Conservation (phyloP, 805 yeast species). For the Yarrowia yakushimensis region DNA sequence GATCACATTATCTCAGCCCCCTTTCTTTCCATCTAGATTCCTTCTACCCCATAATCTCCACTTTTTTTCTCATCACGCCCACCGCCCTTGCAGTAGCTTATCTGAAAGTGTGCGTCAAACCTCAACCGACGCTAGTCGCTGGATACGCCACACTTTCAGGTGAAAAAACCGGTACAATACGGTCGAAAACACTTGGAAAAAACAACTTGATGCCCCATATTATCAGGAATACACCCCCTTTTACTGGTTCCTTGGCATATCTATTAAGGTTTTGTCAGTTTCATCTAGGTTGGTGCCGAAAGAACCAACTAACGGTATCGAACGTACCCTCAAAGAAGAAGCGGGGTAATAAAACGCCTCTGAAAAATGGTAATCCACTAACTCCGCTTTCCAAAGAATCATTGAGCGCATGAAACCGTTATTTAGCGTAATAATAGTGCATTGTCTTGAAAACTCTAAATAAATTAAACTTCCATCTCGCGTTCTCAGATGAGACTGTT, state of each 20-base stretch:
- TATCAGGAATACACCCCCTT: background rate
- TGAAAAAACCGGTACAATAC: background rate
- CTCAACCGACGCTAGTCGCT: background rate
- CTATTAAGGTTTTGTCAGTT: background rate
- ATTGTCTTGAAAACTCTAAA: too few relatives aligned
- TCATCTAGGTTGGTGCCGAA: slow-evolving; percentile 2
- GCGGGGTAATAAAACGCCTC: background rate
- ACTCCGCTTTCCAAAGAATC: background rate
- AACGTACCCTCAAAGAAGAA: background rate
- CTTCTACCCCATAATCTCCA: background rate
- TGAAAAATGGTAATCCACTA: background rate
- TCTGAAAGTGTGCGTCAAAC: background rate
- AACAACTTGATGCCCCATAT: too few relatives aligned
- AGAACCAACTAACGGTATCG: background rate
- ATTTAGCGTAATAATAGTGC: too few relatives aligned
- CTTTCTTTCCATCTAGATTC: background rate
- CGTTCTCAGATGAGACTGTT: too few relatives aligned
- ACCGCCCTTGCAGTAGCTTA: slow-evolving; percentile 12
- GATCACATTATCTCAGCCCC: background rate
- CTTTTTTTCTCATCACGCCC: background rate
- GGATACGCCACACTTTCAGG: background rate
- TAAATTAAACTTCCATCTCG: background rate
- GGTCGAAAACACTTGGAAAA: background rate
- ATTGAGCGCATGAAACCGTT: background rate
- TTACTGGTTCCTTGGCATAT: background rate